Evolutionary conservation across 768 basidiomycete genomes (phyloP).

Genomic region (Trametes cinnabarina): DNA sequence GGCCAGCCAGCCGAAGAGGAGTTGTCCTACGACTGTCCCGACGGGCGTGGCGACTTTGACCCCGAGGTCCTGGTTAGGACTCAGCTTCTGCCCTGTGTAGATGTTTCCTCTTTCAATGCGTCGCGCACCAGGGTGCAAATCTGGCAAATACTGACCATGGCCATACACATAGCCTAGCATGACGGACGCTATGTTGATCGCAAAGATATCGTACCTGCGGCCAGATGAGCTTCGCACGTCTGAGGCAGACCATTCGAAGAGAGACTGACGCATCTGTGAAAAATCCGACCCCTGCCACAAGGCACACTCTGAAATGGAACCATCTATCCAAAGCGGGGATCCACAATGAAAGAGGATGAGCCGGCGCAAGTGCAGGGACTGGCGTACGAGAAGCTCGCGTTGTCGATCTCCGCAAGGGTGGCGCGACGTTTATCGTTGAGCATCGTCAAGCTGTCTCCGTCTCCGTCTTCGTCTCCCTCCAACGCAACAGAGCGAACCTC

Average conservation of each 20-base stretch:
- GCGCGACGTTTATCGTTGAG: slow-evolving; percentile 41
- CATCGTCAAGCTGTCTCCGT: neutral
- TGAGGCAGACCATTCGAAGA: too few relatives aligned
- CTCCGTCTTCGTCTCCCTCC: neutral
- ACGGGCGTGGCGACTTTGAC: slow-evolving; percentile 43
- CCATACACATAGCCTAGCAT: slow-evolving; percentile 87
- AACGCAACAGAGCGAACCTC: neutral
- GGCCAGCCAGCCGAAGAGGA: slow-evolving; percentile 45
- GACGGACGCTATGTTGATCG: slow-evolving; percentile 74
- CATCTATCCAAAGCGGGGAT: slow-evolving; percentile 28
- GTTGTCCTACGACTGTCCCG: slow-evolving; percentile 40
- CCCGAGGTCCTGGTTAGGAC: slow-evolving; percentile 45
- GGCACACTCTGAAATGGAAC: slow-evolving; percentile 48
- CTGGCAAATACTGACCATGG: slow-evolving; percentile 9
- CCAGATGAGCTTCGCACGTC: neutral
- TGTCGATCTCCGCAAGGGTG: slow-evolving; percentile 51
- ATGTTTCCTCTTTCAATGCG: too few relatives aligned
- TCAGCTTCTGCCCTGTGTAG: slow-evolving; percentile 25
- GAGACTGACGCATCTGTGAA: slow-evolving; percentile 30
- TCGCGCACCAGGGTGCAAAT: too few relatives aligned
- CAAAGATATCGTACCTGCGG: slow-evolving; percentile 37
- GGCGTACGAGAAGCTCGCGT: slow-evolving; percentile 45
- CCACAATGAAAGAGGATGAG: neutral
- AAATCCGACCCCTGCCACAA: slow-evolving; percentile 36
- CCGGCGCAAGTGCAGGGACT: neutral